phyloP scores from a whole-genome alignment of 495 filamentous ascomycete genomes.

The Annulohypoxylon moriforme region DNA sequence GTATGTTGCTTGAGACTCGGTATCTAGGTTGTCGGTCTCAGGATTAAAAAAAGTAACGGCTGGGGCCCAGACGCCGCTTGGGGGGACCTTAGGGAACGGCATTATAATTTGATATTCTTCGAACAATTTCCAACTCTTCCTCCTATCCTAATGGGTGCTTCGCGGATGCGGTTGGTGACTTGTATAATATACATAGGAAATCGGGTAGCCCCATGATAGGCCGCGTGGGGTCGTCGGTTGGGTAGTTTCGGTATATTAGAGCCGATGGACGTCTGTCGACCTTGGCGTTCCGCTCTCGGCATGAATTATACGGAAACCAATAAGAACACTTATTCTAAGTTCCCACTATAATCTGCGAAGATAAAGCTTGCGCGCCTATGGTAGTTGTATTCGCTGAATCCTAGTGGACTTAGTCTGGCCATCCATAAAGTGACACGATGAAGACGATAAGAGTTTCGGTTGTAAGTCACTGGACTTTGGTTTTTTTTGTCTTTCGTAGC shows the following conservation, averaged over 20 bases:
- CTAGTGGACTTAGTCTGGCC: not conserved
- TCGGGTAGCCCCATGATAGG: conserved; percentile 1
- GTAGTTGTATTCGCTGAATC: not conserved
- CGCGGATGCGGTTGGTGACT: not conserved
- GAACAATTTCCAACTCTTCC: not conserved
- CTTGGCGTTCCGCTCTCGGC: conserved; percentile 41
- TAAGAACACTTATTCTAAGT: not conserved
- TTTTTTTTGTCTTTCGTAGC: not conserved
- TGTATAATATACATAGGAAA: conserved; percentile 20
- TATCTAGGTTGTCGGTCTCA: conserved; percentile 62
- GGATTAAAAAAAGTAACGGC: conserved; percentile 67
- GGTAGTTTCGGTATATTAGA: conserved; percentile 32
- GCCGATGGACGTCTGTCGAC: conserved; percentile 21
- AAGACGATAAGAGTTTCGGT: not conserved
- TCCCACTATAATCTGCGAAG: not conserved
- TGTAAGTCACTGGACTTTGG: not conserved
- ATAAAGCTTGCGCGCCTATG: conserved; percentile 7
- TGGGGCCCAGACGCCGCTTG: conserved; percentile 58
- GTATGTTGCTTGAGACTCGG: conserved; percentile 62
- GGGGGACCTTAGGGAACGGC: conserved; percentile 50
- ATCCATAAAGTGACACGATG: conserved; percentile 4
- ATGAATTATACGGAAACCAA: not conserved
- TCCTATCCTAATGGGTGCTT: not conserved
- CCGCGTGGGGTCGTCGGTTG: conserved; percentile 29
- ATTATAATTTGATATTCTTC: conserved; percentile 17